Conservation (phyloP, 352 stramenopile genomes). For the Phytophthora meadii region DNA sequence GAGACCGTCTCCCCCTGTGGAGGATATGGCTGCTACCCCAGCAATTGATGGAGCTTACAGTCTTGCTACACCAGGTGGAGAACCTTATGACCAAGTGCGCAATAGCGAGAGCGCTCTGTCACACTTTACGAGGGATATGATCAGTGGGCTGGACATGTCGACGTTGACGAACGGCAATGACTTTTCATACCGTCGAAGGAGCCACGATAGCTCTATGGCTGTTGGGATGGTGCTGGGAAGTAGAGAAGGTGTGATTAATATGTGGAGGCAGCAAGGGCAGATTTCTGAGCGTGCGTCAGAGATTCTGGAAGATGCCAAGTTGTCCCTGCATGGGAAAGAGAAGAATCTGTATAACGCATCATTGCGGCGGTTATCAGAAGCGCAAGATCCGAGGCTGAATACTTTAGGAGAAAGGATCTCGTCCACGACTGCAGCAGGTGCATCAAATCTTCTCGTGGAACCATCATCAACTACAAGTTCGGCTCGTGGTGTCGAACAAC, state of each 20-base stretch:
- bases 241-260: conserved; percentile 78
- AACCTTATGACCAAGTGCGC: conserved; percentile 35
- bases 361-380: conserved; percentile 62
- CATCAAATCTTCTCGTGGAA: conserved; percentile 14
- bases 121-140: conserved; percentile 51
- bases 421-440: conserved; percentile 20
- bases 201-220: conserved; percentile 36
- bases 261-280: conserved; percentile 82
- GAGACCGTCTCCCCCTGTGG: conserved; percentile 40
- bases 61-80: conserved; percentile 29
- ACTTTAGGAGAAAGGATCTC: conserved; percentile 69
- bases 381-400: conserved; percentile 73
- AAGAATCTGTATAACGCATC: conserved; percentile 83
- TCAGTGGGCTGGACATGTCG: conserved; percentile 57
- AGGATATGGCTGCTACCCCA: conserved; percentile 38
- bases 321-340: conserved; percentile 82
- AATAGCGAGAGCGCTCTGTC: conserved; percentile 64
- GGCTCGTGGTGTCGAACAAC: conserved; percentile 18
- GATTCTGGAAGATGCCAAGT: conserved; percentile 83
- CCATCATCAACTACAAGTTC: conserved; percentile 48
- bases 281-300: conserved; percentile 85
- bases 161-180: conserved; percentile 32
- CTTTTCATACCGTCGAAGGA: conserved; percentile 31
- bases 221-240: conserved; percentile 36
- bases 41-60: conserved; percentile 23